Evolutionary conservation across 495 filamentous ascomycete genomes (phyloP).

Genomic region (Penicillium waksmanii): DNA sequence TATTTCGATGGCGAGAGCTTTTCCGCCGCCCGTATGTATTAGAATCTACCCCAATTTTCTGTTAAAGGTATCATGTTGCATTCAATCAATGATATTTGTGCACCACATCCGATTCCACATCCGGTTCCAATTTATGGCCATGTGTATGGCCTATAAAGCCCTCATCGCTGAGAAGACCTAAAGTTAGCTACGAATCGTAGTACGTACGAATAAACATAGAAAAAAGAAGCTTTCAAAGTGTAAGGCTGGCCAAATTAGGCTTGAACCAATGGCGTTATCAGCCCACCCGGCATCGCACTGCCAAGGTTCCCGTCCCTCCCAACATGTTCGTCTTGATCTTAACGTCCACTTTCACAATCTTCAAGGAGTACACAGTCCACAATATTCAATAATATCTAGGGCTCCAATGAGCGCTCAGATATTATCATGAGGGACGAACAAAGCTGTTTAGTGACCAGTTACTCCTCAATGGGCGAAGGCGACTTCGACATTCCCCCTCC

Average conservation of each 20-base stretch:
- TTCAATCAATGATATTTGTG: not conserved
- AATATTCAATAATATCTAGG: not conserved
- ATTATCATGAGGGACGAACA: not conserved
- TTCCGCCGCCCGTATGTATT: slow-evolving; percentile 23
- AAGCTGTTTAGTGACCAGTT: not conserved
- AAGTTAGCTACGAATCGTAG: no score
- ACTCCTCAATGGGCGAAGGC: not conserved
- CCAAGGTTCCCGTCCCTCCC: not conserved
- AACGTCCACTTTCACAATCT: not conserved
- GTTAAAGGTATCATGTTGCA: not conserved
- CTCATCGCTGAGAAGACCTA: no score
- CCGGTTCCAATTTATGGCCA: no score
- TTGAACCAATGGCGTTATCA: not conserved
- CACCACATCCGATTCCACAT: no score
- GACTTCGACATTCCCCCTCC: not conserved
- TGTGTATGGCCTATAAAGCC: no score
- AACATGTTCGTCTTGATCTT: not conserved
- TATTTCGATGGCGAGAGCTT: slow-evolving; percentile 16
- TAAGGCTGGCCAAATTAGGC: not conserved
- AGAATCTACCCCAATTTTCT: slow-evolving; percentile 24
- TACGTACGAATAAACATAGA: no score
- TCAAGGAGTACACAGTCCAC: not conserved
- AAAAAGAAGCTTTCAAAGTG: no score
- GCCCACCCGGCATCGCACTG: slow-evolving; percentile 5
- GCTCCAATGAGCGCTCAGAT: not conserved